Evolutionary conservation across 805 yeast genomes (phyloP).

Genomic region (Groenewaldozyma salmanticensis): DNA sequence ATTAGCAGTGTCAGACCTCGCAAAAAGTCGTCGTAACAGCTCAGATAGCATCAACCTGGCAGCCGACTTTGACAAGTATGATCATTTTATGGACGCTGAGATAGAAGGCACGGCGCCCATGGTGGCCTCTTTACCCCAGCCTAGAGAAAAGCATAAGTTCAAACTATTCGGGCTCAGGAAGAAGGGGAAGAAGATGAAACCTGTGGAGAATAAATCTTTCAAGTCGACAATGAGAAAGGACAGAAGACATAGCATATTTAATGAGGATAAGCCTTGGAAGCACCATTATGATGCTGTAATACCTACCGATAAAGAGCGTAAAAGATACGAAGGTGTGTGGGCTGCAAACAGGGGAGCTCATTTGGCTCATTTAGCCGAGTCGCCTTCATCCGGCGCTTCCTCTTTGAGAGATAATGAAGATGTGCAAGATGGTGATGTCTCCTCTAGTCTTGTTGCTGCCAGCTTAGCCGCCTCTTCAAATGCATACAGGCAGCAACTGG

Average conservation of each 20-base stretch:
- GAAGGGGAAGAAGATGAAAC: not conserved
- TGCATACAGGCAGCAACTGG: not conserved
- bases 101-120: too few species aligned
- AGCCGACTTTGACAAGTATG: too few species aligned
- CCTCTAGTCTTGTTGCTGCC: not conserved
- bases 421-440: not conserved
- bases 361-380: constrained; percentile 7
- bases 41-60: not conserved
- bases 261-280: constrained; percentile 93
- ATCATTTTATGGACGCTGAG: too few species aligned
- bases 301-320: constrained; percentile 51
- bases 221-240: constrained; percentile 29
- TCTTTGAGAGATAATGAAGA: not conserved
- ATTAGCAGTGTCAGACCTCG: too few species aligned
- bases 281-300: constrained; percentile 52
- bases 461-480: not conserved
- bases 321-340: constrained; percentile 91
- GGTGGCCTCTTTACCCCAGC: too few species aligned
- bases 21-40: too few species aligned
- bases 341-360: constrained; percentile 66
- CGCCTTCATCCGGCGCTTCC: too few species aligned
- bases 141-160: not conserved
- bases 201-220: constrained; percentile 1
- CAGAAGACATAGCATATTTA: constrained; percentile 41
- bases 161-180: not conserved